A percentile compares a stretch with the other conserved stretches of the same genome.
Evolutionary conservation across 2,329 filamentous ascomycete genomes (phyloP).

Genomic region (Phialophora chinensis): DNA sequence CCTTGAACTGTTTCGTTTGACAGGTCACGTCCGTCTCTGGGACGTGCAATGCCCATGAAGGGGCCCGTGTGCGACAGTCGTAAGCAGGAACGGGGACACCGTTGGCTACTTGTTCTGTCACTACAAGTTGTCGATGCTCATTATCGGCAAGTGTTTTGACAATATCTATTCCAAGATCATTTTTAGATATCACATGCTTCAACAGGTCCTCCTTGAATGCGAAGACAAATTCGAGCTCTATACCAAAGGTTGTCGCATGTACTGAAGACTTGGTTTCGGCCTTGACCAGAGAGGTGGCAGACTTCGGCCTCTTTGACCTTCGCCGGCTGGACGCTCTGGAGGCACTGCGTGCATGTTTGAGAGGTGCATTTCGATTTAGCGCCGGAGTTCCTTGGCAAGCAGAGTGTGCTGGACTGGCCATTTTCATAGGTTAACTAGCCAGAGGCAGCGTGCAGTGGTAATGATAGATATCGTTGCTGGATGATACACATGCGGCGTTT

Average conservation of each 20-base stretch:
- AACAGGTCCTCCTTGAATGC: conserved; percentile 31
- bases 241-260: conserved; percentile 28
- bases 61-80: conserved; percentile 22
- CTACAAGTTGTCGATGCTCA: conserved; percentile 24
- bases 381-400: background rate
- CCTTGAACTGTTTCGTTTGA: conserved; percentile 9
- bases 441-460: background rate
- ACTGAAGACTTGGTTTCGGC: background rate
- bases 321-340: background rate
- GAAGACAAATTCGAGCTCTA: conserved; percentile 35
- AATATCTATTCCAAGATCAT: conserved; percentile 25
- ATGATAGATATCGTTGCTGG: background rate
- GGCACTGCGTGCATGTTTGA: background rate
- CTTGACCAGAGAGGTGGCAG: background rate
- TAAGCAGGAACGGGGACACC: conserved; percentile 13
- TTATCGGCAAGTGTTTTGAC: conserved; percentile 16
- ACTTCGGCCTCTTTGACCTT: background rate
- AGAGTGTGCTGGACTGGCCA: background rate
- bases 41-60: conserved; percentile 34
- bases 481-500: background rate
- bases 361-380: background rate
- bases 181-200: conserved; percentile 16
- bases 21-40: conserved; percentile 20
- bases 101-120: background rate
- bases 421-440: background rate